Conservation (phyloP, 805 yeast genomes). For the Candida oleophila region DNA sequence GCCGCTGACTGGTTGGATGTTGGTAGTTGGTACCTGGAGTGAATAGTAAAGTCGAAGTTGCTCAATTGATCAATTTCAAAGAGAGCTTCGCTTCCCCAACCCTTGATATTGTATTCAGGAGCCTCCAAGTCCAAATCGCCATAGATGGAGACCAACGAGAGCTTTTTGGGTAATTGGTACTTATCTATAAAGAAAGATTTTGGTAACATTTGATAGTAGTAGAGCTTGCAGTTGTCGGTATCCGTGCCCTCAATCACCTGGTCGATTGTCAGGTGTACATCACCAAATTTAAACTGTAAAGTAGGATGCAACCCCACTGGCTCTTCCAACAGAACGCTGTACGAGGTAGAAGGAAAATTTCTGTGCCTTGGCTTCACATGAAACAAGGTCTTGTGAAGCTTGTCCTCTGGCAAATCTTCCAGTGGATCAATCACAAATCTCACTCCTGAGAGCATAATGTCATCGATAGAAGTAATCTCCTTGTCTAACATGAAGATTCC, state of each 20-base stretch:
- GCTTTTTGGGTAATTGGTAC: slow-evolving; percentile 30
- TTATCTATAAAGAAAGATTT: slow-evolving; percentile 37
- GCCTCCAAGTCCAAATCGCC: slow-evolving; percentile 39
- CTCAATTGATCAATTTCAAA: slow-evolving; percentile 19
- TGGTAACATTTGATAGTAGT: slow-evolving; percentile 29
- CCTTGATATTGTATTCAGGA: slow-evolving; percentile 34
- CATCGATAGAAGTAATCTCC: slow-evolving; percentile 28
- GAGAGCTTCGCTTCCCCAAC: slow-evolving; percentile 42
- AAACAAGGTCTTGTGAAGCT: slow-evolving; percentile 35
- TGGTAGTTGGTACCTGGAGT: slow-evolving; percentile 42
- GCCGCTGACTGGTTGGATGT: slow-evolving; percentile 6
- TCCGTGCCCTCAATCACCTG: slow-evolving; percentile 24
- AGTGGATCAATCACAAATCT: slow-evolving; percentile 25
- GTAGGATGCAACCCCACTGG: slow-evolving; percentile 40
- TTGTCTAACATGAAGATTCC: slow-evolving; percentile 36
- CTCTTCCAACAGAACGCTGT: slow-evolving; percentile 1
- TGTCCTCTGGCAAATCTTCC: slow-evolving; percentile 11
- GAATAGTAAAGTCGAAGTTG: slow-evolving; percentile 28
- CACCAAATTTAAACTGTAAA: slow-evolving; percentile 15
- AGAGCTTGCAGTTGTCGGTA: slow-evolving; percentile 26
- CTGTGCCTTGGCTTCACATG: slow-evolving; percentile 43
- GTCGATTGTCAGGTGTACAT: slow-evolving; percentile 3
- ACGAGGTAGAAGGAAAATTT: not conserved
- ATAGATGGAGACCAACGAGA: slow-evolving; percentile 22
- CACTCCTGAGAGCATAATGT: slow-evolving; percentile 35